These are phyloP conservation scores for Neopestalotiopsis sp. DNA, from an alignment of 2,329 filamentous ascomycete genomes.

Conservation along the genomic window DNA sequence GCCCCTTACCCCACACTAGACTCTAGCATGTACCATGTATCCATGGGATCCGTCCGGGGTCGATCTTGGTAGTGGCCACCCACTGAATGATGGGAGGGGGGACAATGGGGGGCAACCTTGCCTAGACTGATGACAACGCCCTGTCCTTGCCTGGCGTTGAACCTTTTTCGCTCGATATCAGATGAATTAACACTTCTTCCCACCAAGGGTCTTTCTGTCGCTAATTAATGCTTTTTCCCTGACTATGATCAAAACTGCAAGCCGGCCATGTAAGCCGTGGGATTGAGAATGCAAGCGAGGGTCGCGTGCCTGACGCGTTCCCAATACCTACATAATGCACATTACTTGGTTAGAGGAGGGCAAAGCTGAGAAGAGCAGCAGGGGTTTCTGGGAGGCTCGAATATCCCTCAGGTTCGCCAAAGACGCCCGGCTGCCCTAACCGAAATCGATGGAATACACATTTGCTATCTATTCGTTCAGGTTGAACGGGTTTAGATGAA, in stretches of 20 bases:
- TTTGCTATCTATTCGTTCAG: too few relatives aligned
- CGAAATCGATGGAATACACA: background rate
- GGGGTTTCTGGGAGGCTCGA: background rate
- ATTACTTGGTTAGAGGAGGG: background rate
- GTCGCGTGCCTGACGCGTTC: background rate
- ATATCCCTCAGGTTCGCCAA: background rate
- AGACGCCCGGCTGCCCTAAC: background rate
- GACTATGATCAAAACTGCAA: background rate
- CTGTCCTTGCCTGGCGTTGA: background rate
- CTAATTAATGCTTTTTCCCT: background rate
- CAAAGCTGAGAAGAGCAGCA: background rate
- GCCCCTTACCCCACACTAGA: too few relatives aligned
- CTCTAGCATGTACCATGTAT: too few relatives aligned
- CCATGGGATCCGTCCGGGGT: too few relatives aligned
- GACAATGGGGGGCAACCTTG: background rate
- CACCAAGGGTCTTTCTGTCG: background rate
- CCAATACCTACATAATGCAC: background rate
- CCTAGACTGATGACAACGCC: background rate
- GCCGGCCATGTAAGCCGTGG: background rate
- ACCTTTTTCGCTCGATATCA: background rate
- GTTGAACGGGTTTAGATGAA: background rate
- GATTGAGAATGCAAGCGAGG: background rate
- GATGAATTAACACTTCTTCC: background rate
- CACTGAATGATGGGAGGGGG: background rate
- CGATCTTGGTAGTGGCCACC: too few relatives aligned